Conservation (phyloP, 139 green algal species). For the Closterium sp. region DNA sequence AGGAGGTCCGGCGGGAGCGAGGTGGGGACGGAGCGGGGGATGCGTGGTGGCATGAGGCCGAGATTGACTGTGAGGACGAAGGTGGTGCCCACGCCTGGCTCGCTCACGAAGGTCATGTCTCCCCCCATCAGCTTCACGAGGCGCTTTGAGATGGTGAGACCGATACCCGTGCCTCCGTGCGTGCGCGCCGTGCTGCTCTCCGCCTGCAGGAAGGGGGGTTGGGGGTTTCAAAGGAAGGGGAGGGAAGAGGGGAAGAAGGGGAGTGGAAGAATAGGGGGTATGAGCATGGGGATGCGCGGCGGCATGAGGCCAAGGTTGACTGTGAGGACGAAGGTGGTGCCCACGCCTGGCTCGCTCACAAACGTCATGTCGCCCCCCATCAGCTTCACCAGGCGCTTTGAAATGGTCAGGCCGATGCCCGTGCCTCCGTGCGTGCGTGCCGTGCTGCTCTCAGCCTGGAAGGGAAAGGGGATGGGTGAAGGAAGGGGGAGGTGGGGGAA, state of each 20-base stretch:
- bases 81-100: conserved; percentile 28
- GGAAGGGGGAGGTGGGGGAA: background rate
- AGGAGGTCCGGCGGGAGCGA: background rate
- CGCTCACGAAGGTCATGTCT: conserved; percentile 21
- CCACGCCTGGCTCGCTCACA: conserved; percentile 12
- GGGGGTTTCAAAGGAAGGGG: background rate
- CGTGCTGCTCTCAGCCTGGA: conserved; percentile 14
- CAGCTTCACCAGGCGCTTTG: conserved; percentile 25
- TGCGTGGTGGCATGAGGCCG: background rate
- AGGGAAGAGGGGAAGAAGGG: too few relatives aligned
- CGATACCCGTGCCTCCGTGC: conserved; percentile 39
- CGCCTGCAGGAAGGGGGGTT: background rate
- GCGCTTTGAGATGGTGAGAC: conserved; percentile 20
- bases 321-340: conserved; percentile 35
- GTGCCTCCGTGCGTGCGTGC: conserved; percentile 23
- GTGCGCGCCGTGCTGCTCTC: conserved; percentile 18
- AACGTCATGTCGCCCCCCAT: conserved; percentile 43
- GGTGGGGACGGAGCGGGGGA: too few relatives aligned
- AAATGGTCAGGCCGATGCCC: conserved; percentile 37
- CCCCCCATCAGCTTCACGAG: conserved; percentile 41
- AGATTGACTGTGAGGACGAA: conserved; percentile 23
- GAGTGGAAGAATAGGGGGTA: too few relatives aligned
- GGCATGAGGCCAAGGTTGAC: background rate
- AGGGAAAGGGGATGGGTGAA: too few relatives aligned
- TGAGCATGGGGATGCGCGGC: too few relatives aligned